Evolutionary conservation across 306 rosid genomes (phyloP).

Genomic region (Oemleria cerasiformis): DNA sequence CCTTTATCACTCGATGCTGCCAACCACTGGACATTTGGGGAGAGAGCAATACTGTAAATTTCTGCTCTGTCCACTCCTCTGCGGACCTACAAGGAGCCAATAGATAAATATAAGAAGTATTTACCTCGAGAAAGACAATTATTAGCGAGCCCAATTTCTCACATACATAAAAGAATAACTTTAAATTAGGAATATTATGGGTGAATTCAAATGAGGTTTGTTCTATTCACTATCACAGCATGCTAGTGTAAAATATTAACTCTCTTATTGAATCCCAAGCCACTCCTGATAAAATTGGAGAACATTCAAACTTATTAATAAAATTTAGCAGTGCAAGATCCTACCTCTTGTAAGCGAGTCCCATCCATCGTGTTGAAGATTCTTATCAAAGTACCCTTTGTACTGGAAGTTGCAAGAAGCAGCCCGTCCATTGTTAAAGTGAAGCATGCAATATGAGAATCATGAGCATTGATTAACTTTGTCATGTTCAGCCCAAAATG

Average conservation of each 20-base stretch:
- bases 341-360: conserved; percentile 85
- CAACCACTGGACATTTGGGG: conserved; percentile 90
- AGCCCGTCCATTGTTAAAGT: conserved; percentile 88
- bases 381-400: conserved; percentile 89
- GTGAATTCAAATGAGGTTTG: background rate
- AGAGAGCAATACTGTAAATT: conserved; percentile 74
- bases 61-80: conserved; percentile 94
- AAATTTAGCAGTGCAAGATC: conserved; percentile 22
- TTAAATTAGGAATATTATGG: background rate
- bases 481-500: conserved; percentile 83
- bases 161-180: background rate
- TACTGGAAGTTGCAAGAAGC: conserved; percentile 96
- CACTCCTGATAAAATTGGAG: conserved; percentile 17
- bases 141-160: background rate
- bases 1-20: conserved; percentile 96
- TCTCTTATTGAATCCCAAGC: background rate
- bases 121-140: background rate
- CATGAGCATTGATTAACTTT: conserved; percentile 73
- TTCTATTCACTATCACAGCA: background rate
- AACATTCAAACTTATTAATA: conserved; percentile 13
- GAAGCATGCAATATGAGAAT: conserved; percentile 78
- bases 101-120: background rate
- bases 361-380: conserved; percentile 97
- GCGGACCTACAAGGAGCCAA: conserved; percentile 58
- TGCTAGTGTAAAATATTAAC: background rate